Evolutionary conservation across 805 yeast genomes (phyloP), one percentile per base, ranked within the genome.

Genomic region (Saccharomycopsis fermentans): DNA sequence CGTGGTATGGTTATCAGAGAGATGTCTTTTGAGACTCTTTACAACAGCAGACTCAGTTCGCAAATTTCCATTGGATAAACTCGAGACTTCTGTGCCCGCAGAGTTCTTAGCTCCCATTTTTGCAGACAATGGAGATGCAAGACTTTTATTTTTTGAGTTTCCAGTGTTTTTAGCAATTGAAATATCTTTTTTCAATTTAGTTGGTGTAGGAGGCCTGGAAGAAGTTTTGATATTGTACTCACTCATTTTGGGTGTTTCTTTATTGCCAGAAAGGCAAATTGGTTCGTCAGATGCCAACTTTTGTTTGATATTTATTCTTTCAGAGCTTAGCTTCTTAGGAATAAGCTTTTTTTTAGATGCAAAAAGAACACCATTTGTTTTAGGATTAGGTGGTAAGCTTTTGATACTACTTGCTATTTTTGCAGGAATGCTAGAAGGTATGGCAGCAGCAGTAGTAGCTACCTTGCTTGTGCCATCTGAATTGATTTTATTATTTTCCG

Each of bases 271-370:
- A 12, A 43, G 50, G 26, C 50, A 43, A 21, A 43, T 43, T 21
- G 50, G 50, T 43, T 43, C 32, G 17, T 43, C 50, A 43, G 50
- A 43, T 21, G 50, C 50, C 50, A 43, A n/a, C 24, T 43, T 43
- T 26, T 43, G 50, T 43, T 43, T 43, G 4, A 43, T 43, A 21
- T 21, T 43, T 12, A 43, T 29, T 43, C 26, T 43, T 9, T 43
- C 50, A 21, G 24, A 3, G 29, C 11, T 24, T 16, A 14, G 29
- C 29, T 43, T 43, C 29, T 43, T 43, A 6, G 50, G 50, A 21
- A 43, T 21, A 21, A 43, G 24, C 50, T 43, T 43, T 16, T 43
- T 43, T 43, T 43, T 43, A 29, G 50, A 43, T 21, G 50, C 29
- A 43, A 43, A 43, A 43, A 43, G 50, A 9, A 43, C 50, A 11